A percentile compares a stretch with the other conserved stretches of the same genome.
Conservation (phyloP, 2,329 filamentous ascomycete genomes). For the Alternaria ventricosa region DNA sequence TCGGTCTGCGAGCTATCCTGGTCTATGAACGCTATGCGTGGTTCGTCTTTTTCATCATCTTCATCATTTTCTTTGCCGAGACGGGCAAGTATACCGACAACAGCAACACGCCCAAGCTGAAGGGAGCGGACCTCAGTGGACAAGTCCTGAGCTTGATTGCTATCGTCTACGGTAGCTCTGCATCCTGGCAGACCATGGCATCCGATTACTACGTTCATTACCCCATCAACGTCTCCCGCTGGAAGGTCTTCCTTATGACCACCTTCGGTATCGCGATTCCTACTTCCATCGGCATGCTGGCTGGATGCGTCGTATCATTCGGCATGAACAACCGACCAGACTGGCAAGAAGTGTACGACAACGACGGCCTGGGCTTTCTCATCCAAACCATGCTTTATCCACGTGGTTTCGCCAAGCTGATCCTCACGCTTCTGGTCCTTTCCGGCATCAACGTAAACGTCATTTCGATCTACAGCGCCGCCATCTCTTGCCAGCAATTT, state of each 20-base stretch:
- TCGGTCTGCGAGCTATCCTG: slow-evolving; percentile 54
- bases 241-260: slow-evolving; percentile 53
- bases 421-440: slow-evolving; percentile 53
- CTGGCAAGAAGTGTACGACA: slow-evolving; percentile 50
- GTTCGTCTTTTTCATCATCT: slow-evolving; percentile 56
- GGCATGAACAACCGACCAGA: slow-evolving; percentile 42
- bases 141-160: slow-evolving; percentile 35
- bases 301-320: slow-evolving; percentile 53
- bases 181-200: slow-evolving; percentile 51
- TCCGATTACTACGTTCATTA: slow-evolving; percentile 55
- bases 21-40: slow-evolving; percentile 59
- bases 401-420: slow-evolving; percentile 57
- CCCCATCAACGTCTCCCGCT: slow-evolving; percentile 46
- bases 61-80: slow-evolving; percentile 57
- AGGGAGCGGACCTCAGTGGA: slow-evolving; percentile 45
- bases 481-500: slow-evolving; percentile 56
- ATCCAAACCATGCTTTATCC: slow-evolving; percentile 56
- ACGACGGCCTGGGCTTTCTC: slow-evolving; percentile 57
- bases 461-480: slow-evolving; percentile 59
- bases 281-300: slow-evolving; percentile 53
- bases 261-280: slow-evolving; percentile 52
- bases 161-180: slow-evolving; percentile 48
- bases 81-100: slow-evolving; percentile 54
- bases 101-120: slow-evolving; percentile 37
- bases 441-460: slow-evolving; percentile 56